phyloP scores from a whole-genome alignment of 352 stramenopile genomes.

The Phytophthora fragariae region DNA sequence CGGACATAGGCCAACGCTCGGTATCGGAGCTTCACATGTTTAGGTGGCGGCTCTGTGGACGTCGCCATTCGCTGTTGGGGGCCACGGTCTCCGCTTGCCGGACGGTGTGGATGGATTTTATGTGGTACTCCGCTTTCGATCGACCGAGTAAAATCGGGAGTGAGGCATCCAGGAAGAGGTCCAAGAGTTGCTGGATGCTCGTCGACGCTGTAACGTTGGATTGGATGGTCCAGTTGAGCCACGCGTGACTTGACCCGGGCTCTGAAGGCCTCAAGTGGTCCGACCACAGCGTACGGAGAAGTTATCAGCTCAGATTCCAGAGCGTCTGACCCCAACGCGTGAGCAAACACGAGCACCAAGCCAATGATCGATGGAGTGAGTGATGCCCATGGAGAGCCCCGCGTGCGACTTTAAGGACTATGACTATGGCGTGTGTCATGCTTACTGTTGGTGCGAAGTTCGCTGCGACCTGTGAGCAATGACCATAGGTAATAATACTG shows the following conservation, averaged over 20 bases:
- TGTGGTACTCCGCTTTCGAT: slow-evolving; percentile 4
- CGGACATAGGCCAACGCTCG: slow-evolving; percentile 37
- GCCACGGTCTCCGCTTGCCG: background rate
- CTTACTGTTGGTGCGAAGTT: background rate
- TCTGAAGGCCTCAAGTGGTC: slow-evolving; percentile 22
- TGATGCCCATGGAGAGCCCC: slow-evolving; percentile 11
- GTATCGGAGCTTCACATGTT: slow-evolving; percentile 33
- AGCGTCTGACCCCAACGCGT: background rate
- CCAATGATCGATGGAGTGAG: background rate
- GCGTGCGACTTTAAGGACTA: slow-evolving; percentile 11
- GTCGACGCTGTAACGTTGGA: slow-evolving; percentile 11
- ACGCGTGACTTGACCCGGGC: background rate
- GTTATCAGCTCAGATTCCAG: slow-evolving; percentile 12
- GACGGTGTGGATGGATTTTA: background rate
- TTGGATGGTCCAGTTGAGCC: slow-evolving; percentile 6
- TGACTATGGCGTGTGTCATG: slow-evolving; percentile 12
- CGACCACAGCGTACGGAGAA: slow-evolving; percentile 16
- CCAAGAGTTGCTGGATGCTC: slow-evolving; percentile 13
- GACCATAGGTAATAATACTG: slow-evolving; percentile 8
- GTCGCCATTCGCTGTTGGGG: slow-evolving; percentile 12
- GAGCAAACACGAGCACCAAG: slow-evolving; percentile 4
- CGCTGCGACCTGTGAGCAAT: slow-evolving; percentile 14
- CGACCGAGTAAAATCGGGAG: slow-evolving; percentile 11
- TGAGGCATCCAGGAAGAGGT: slow-evolving; percentile 13
- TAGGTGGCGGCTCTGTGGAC: slow-evolving; percentile 22